A percentile compares a stretch with the other conserved stretches of the same genome.
Conservation (phyloP, 441 rosid species). For the Gossypium armourianum region DNA sequence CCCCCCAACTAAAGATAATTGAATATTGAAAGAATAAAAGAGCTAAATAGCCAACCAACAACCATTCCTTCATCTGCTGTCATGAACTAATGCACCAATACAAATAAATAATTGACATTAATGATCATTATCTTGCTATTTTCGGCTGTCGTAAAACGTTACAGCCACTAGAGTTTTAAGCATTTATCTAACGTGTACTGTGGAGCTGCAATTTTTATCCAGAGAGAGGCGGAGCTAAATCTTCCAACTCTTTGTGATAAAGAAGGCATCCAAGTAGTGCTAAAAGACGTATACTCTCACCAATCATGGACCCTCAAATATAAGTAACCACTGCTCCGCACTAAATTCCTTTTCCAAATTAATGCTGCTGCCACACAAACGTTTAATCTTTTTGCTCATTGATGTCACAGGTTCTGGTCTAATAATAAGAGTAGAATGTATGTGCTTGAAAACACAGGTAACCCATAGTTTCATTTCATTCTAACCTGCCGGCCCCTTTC, state of each 20-base stretch:
- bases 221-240: slow-evolving; percentile 62
- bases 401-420: slow-evolving; percentile 50
- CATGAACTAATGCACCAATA: slow-evolving; percentile 14
- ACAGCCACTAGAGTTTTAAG: neutral
- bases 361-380: too few species aligned
- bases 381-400: slow-evolving; percentile 12
- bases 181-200: neutral
- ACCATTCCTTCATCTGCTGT: slow-evolving; percentile 21
- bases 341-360: too few species aligned
- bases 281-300: slow-evolving; percentile 37
- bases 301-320: slow-evolving; percentile 48
- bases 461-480: neutral
- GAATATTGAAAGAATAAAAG: slow-evolving; percentile 15
- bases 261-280: slow-evolving; percentile 43
- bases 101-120: too few species aligned
- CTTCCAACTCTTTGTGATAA: slow-evolving; percentile 48
- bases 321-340: slow-evolving; percentile 35
- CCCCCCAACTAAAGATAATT: neutral
- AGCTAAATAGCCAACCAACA: slow-evolving; percentile 18
- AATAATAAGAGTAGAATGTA: slow-evolving; percentile 80
- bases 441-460: slow-evolving; percentile 67
- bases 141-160: too few species aligned
- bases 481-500: neutral
- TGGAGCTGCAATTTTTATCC: slow-evolving; percentile 16
- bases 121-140: neutral